These are phyloP conservation scores for Sphaerulina populicola DNA, from an alignment of 2,329 filamentous ascomycete genomes.

Conservation along the genomic window DNA sequence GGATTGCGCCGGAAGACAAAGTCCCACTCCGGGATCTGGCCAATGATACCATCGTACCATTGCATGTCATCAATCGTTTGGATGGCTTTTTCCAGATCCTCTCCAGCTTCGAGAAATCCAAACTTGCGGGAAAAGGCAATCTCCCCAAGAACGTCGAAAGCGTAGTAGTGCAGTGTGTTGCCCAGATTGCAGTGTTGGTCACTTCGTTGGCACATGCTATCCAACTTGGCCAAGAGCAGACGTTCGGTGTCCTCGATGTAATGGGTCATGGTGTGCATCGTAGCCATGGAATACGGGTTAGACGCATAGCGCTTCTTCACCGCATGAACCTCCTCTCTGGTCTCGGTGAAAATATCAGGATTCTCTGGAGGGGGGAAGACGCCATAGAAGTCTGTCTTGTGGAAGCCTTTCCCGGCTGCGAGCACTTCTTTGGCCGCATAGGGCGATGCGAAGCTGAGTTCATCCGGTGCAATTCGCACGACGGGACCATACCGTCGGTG, in stretches of 20 bases:
- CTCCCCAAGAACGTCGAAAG: slow-evolving; percentile 34
- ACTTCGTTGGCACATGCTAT: slow-evolving; percentile 32
- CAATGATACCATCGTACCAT: slow-evolving; percentile 47
- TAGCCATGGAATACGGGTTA: slow-evolving; percentile 46
- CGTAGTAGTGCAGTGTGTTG: slow-evolving; percentile 32
- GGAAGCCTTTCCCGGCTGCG: slow-evolving; percentile 28
- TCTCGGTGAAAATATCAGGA: slow-evolving; percentile 52
- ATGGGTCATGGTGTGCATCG: slow-evolving; percentile 46
- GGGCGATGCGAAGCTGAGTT: slow-evolving; percentile 28
- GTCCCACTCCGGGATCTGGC: slow-evolving; percentile 47
- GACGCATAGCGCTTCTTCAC: slow-evolving; percentile 42
- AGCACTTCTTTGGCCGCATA: slow-evolving; percentile 28
- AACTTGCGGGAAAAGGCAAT: slow-evolving; percentile 41
- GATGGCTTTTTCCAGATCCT: slow-evolving; percentile 47
- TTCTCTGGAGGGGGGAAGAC: slow-evolving; percentile 51
- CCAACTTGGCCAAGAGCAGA: slow-evolving; percentile 39
- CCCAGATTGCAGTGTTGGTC: slow-evolving; percentile 42
- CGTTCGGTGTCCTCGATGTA: slow-evolving; percentile 48
- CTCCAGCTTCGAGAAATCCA: slow-evolving; percentile 45
- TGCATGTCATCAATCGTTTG: slow-evolving; percentile 47
- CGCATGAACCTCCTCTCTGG: slow-evolving; percentile 47
- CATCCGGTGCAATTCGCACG: slow-evolving; percentile 29
- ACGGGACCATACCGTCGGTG: slow-evolving; percentile 25
- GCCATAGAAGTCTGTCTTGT: slow-evolving; percentile 30
- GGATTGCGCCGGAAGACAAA: slow-evolving; percentile 45